Evolutionary conservation across 2,329 filamentous ascomycete genomes (phyloP).

Genomic region (Monosporascus cannonballus): DNA sequence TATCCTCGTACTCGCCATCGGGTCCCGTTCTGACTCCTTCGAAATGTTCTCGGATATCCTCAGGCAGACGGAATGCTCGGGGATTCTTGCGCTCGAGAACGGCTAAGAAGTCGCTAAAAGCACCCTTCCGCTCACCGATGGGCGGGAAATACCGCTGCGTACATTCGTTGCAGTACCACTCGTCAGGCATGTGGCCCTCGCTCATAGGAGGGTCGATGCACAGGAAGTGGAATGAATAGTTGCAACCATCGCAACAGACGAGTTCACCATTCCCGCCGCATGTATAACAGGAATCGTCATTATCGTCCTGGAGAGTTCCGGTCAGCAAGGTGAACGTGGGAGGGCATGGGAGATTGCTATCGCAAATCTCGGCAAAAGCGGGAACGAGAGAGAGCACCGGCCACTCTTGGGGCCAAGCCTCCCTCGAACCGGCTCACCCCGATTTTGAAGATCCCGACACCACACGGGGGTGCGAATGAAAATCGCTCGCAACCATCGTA

Average conservation of each 20-base stretch:
- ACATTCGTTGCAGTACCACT: slow-evolving; percentile 82
- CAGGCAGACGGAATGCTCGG: slow-evolving; percentile 66
- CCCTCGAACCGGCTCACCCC: slow-evolving; percentile 5
- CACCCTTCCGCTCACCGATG: slow-evolving; percentile 42
- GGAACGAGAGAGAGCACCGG: slow-evolving; percentile 20
- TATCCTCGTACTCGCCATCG: slow-evolving; percentile 77
- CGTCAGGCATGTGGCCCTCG: slow-evolving; percentile 56
- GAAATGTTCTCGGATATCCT: slow-evolving; percentile 67
- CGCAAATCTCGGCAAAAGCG: slow-evolving; percentile 30
- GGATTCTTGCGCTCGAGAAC: slow-evolving; percentile 63
- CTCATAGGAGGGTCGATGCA: slow-evolving; percentile 79
- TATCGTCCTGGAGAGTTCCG: slow-evolving; percentile 51
- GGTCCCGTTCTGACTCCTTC: slow-evolving; percentile 70
- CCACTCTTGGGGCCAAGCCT: slow-evolving; percentile 14
- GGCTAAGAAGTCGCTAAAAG: slow-evolving; percentile 58
- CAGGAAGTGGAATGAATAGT: slow-evolving; percentile 81
- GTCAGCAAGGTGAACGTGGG: slow-evolving; percentile 28
- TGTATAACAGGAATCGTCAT: slow-evolving; percentile 84
- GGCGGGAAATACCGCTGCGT: slow-evolving; percentile 42
- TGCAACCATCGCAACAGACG: slow-evolving; percentile 90
- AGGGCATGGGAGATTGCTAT: slow-evolving; percentile 20
- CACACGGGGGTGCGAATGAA: background rate
- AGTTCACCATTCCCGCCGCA: slow-evolving; percentile 81
- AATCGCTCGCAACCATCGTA: background rate
- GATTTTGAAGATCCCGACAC: background rate